These are phyloP conservation scores for Citrus inodora DNA, from an alignment of 345 rosid genomes.

Conservation along the genomic window DNA sequence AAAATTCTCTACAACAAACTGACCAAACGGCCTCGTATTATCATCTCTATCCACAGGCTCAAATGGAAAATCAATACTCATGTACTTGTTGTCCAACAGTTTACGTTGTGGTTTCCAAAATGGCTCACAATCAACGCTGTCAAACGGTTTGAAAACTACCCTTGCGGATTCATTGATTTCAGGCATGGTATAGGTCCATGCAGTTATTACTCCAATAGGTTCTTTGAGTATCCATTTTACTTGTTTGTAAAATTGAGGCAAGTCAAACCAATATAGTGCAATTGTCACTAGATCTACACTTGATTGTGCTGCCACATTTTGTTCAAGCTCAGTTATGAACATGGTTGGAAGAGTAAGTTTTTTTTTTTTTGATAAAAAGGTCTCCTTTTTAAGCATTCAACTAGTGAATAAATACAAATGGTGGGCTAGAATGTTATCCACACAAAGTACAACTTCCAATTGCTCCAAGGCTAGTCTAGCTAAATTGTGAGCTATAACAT, in stretches of 20 bases:
- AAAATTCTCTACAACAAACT: slow-evolving; percentile 42
- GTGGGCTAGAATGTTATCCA: no score
- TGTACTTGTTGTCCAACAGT: slow-evolving; percentile 55
- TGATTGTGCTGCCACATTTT: slow-evolving; percentile 34
- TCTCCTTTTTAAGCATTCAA: no score
- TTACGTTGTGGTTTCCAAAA: slow-evolving; percentile 59
- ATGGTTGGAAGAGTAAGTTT: slow-evolving; percentile 43
- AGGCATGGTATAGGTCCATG: slow-evolving; percentile 82
- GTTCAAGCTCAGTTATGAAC: slow-evolving; percentile 39
- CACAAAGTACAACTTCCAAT: no score
- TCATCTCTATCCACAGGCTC: slow-evolving; percentile 49
- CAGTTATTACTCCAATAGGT: slow-evolving; percentile 63
- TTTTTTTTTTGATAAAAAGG: no score
- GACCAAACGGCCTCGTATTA: slow-evolving; percentile 43
- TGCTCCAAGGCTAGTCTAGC: no score
- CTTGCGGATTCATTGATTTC: slow-evolving; percentile 47
- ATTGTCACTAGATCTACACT: slow-evolving; percentile 59
- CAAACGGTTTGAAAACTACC: slow-evolving; percentile 43
- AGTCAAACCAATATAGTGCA: slow-evolving; percentile 83
- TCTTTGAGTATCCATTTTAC: slow-evolving; percentile 65
- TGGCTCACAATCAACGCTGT: slow-evolving; percentile 32
- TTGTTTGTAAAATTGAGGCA: slow-evolving; percentile 46
- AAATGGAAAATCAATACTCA: slow-evolving; percentile 60
- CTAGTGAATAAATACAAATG: no score
- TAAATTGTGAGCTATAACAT: no score